phyloP scores from a whole-genome alignment of 163 green algal genomes.

The Scenedesmus sp. region DNA sequence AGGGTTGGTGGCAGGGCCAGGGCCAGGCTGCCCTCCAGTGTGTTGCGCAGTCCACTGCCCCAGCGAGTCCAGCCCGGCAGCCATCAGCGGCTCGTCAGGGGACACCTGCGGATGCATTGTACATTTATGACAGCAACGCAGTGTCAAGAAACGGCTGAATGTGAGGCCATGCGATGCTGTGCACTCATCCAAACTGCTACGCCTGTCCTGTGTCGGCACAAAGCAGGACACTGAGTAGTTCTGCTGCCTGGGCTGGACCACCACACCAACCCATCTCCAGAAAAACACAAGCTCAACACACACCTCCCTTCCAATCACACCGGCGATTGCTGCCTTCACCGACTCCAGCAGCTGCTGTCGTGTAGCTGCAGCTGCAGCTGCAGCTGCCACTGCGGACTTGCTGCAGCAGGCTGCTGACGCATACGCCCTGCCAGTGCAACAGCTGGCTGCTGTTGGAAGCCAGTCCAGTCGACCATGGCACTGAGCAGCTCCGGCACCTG shows the following conservation, averaged over 20 bases:
- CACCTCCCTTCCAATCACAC: slow-evolving; percentile 36
- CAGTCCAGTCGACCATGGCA: slow-evolving; percentile 24
- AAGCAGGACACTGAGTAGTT: no score
- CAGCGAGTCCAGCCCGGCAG: slow-evolving; percentile 90
- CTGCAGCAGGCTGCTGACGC: not conserved
- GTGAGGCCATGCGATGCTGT: no score
- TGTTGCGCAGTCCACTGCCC: slow-evolving; percentile 88
- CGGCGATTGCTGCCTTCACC: not conserved
- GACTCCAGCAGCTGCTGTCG: slow-evolving; percentile 12
- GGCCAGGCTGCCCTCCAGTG: slow-evolving; percentile 63
- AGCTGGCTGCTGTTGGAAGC: not conserved
- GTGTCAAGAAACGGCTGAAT: no score
- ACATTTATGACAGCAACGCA: no score
- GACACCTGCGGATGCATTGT: slow-evolving; percentile 9
- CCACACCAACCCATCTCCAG: not conserved
- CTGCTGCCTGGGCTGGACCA: not conserved
- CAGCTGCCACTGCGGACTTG: not conserved
- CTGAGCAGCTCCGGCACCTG: slow-evolving; percentile 32
- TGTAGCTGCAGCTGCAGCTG: not conserved
- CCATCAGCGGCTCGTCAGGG: slow-evolving; percentile 87
- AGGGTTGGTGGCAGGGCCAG: slow-evolving; percentile 78
- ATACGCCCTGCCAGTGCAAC: not conserved
- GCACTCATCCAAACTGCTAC: no score
- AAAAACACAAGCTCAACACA: not conserved
- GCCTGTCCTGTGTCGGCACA: no score